A percentile compares a stretch with the other conserved stretches of the same genome.
phyloP scores from a whole-genome alignment of 306 rosid genomes.

The Begonia masoniana region DNA sequence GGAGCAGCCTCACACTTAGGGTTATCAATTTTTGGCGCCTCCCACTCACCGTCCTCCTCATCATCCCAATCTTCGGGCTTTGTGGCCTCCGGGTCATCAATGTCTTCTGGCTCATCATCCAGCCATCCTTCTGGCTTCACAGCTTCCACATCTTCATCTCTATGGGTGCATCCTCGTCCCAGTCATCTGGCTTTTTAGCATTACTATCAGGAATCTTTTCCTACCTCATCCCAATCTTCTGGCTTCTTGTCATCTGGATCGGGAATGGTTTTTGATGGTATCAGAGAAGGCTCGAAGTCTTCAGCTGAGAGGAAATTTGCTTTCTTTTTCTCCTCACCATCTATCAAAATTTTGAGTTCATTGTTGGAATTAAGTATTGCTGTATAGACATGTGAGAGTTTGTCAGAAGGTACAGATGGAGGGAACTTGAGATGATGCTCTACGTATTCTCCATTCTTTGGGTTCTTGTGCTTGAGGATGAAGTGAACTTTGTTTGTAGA shows the following conservation, averaged over 20 bases:
- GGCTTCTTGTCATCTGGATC: slow-evolving; percentile 96
- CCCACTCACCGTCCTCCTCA: slow-evolving; percentile 93
- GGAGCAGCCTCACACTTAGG: slow-evolving; percentile 67
- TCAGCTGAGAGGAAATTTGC: slow-evolving; percentile 54
- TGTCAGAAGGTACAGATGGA: slow-evolving; percentile 84
- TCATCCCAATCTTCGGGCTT: slow-evolving; percentile 96
- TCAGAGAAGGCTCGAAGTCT: slow-evolving; percentile 76
- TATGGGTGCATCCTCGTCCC: slow-evolving; percentile 97
- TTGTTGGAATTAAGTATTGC: slow-evolving; percentile 51
- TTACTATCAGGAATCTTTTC: slow-evolving; percentile 68
- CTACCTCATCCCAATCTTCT: slow-evolving; percentile 97
- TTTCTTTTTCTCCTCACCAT: slow-evolving; percentile 45
- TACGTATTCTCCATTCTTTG: slow-evolving; percentile 63
- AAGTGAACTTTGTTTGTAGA: slow-evolving; percentile 97
- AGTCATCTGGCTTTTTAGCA: slow-evolving; percentile 91
- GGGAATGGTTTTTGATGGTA: slow-evolving; percentile 79
- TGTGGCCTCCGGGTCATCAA: slow-evolving; percentile 79
- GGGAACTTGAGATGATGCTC: slow-evolving; percentile 87
- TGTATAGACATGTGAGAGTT: slow-evolving; percentile 80
- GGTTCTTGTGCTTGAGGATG: slow-evolving; percentile 88
- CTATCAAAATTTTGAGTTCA: slow-evolving; percentile 25
- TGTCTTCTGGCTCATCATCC: slow-evolving; percentile 92
- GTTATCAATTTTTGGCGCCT: slow-evolving; percentile 70
- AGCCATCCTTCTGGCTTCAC: slow-evolving; percentile 98
- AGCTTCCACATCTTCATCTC: slow-evolving; percentile 80